These are phyloP conservation scores for Phytopythium montanum DNA, from an alignment of 352 stramenopile species.

Conservation along the genomic window DNA sequence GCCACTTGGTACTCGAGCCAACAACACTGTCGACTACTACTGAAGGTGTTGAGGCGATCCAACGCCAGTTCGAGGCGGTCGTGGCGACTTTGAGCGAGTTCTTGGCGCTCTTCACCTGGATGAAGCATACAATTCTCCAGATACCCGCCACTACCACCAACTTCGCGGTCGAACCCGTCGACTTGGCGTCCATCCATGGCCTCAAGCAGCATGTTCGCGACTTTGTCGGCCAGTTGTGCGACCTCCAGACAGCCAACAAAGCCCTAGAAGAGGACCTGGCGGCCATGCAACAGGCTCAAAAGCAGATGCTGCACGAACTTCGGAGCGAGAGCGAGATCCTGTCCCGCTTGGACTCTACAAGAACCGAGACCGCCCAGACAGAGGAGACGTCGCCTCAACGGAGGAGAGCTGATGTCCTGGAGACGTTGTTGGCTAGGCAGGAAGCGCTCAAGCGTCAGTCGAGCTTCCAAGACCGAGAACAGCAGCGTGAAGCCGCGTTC, in stretches of 20 bases:
- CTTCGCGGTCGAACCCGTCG: background rate
- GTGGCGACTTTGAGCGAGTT: conserved; percentile 2
- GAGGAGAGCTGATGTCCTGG: conserved; percentile 21
- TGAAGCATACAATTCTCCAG: conserved; percentile 1
- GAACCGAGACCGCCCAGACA: background rate
- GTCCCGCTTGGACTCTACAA: conserved; percentile 10
- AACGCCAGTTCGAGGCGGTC: conserved; percentile 8
- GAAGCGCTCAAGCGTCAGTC: background rate
- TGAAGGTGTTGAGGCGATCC: conserved; percentile 11
- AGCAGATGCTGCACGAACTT: conserved; percentile 19
- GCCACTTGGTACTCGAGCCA: background rate
- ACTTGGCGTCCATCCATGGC: conserved; percentile 12
- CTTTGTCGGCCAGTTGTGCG: conserved; percentile 27
- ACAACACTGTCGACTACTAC: background rate
- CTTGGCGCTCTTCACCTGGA: background rate
- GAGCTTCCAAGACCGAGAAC: conserved; percentile 10
- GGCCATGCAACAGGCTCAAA: conserved; percentile 11
- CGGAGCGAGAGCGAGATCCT: conserved; percentile 23
- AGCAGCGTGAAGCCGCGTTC: conserved; percentile 13
- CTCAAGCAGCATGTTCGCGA: conserved; percentile 21
- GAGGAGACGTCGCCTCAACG: background rate
- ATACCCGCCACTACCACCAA: background rate
- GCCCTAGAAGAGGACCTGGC: conserved; percentile 16
- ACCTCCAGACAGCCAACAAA: conserved; percentile 16
- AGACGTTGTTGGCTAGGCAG: conserved; percentile 17